Conservation (phyloP, 768 basidiomycete genomes). For the Leccinellum albellum region DNA sequence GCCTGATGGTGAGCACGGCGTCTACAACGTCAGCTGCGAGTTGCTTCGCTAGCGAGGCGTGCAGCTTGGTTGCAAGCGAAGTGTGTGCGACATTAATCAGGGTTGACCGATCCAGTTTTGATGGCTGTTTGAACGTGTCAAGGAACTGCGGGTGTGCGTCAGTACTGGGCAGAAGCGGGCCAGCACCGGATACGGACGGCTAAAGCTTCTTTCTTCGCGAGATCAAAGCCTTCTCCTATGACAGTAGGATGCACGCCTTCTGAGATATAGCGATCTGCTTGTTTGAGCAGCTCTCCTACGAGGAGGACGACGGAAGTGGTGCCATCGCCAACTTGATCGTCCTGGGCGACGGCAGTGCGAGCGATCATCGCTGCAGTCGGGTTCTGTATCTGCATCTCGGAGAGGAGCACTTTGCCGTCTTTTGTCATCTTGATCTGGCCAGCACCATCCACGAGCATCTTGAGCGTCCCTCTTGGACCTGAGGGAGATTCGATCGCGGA, state of each 20-base stretch:
- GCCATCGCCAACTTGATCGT: conserved; percentile 98
- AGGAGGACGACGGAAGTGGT: conserved; percentile 96
- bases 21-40: conserved; percentile 93
- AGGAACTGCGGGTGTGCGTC: conserved; percentile 64
- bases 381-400: conserved; percentile 99
- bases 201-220: conserved; percentile 95
- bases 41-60: conserved; percentile 73
- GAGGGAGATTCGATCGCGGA: conserved; percentile 24
- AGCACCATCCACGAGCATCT: conserved; percentile 98
- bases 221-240: conserved; percentile 91
- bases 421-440: conserved; percentile 99
- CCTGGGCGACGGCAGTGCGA: conserved; percentile 95
- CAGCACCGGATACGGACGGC: conserved; percentile 48
- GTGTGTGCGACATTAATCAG: conserved; percentile 92
- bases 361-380: conserved; percentile 99
- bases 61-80: conserved; percentile 93
- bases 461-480: conserved; percentile 96
- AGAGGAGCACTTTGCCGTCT: conserved; percentile 96
- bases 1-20: conserved; percentile 86
- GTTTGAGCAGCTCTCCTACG: conserved; percentile 93
- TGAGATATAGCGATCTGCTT: conserved; percentile 95
- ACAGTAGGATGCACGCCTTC: conserved; percentile 99
- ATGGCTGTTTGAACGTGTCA: conserved; percentile 79
- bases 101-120: conserved; percentile 81
- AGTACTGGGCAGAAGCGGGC: conserved; percentile 14